phyloP scores from a whole-genome alignment of 345 rosid genomes.

The Barbarea vulgaris region DNA sequence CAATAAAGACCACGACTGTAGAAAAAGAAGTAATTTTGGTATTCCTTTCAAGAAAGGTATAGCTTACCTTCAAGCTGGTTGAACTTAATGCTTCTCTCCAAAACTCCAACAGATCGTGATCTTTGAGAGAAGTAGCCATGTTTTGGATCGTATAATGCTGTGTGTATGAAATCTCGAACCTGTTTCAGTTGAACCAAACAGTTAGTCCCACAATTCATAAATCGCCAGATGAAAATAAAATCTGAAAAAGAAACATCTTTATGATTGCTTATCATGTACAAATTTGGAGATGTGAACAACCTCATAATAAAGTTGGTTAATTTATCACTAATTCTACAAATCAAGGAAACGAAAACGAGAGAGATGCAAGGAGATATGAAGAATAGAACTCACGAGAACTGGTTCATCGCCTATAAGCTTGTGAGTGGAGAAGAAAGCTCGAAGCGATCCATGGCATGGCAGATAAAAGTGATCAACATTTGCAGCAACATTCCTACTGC shows the following conservation, averaged over 20 bases:
- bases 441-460: slow-evolving; percentile 35
- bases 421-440: slow-evolving; percentile 60
- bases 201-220: neutral
- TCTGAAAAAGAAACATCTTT: neutral
- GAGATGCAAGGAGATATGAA: neutral
- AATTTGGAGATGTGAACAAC: neutral
- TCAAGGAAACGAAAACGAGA: neutral
- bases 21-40: neutral
- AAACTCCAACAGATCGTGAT: slow-evolving; percentile 79
- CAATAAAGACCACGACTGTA: neutral
- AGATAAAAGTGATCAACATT: slow-evolving; percentile 42
- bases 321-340: neutral
- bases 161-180: slow-evolving; percentile 88
- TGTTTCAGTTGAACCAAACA: slow-evolving; percentile 32
- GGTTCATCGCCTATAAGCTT: slow-evolving; percentile 65
- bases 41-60: neutral
- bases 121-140: slow-evolving; percentile 92
- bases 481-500: slow-evolving; percentile 22
- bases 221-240: neutral
- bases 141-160: slow-evolving; percentile 69
- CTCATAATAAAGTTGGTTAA: neutral
- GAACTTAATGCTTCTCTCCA: slow-evolving; percentile 80
- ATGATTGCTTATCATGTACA: neutral
- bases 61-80: slow-evolving; percentile 72
- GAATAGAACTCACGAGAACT: slow-evolving; percentile 59